phyloP scores from a whole-genome alignment of 257 asterid genomes.

The Solanum bukasovii region DNA sequence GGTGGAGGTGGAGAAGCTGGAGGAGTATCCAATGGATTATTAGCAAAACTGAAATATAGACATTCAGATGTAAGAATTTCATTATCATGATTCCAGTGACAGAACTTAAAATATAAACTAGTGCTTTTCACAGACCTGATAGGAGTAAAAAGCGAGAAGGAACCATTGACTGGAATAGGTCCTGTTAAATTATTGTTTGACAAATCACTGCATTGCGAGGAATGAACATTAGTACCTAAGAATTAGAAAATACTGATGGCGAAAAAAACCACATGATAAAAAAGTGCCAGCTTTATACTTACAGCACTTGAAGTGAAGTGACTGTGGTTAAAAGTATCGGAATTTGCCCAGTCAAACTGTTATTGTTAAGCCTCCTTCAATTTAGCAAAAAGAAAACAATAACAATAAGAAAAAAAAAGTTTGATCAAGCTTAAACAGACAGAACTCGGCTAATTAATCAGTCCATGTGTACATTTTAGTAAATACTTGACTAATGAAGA shows the following conservation, averaged over 20 bases:
- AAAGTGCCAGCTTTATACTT: slow-evolving; percentile 24
- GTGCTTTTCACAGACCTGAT: slow-evolving; percentile 50
- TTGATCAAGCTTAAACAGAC: background rate
- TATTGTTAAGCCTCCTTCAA: slow-evolving; percentile 94
- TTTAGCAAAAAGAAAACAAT: background rate
- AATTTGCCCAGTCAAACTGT: slow-evolving; percentile 65
- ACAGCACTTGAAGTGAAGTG: slow-evolving; percentile 89
- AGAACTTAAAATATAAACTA: background rate
- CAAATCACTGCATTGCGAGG: slow-evolving; percentile 68
- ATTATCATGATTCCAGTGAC: background rate
- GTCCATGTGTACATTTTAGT: background rate
- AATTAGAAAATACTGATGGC: background rate
- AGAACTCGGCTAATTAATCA: background rate
- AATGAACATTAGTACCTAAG: slow-evolving; percentile 1
- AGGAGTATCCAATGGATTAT: slow-evolving; percentile 35
- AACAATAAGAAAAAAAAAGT: background rate
- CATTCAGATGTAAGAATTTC: slow-evolving; percentile 15
- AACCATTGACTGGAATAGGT: slow-evolving; percentile 67
- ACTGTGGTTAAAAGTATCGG: slow-evolving; percentile 59
- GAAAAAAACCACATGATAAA: background rate
- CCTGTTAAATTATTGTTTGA: slow-evolving; percentile 65
- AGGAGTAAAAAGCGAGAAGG: slow-evolving; percentile 87
- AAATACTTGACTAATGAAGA: background rate
- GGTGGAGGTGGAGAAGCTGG: slow-evolving; percentile 80
- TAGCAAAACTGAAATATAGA: slow-evolving; percentile 46